Conservation (phyloP, 1,284 basidiomycete species). For the Rhodotorula sp. region DNA sequence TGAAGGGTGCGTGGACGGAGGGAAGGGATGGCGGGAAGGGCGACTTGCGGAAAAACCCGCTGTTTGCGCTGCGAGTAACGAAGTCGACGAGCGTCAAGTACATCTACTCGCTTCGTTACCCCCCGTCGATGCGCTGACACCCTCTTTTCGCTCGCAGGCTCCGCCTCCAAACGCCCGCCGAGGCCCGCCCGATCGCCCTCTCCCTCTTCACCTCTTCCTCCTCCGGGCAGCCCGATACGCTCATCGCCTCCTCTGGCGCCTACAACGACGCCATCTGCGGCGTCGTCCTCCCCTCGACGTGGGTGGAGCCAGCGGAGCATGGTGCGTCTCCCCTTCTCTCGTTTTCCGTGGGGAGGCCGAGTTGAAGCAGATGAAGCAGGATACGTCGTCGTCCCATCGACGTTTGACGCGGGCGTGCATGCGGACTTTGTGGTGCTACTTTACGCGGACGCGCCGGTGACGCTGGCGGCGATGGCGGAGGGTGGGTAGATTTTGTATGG, state of each 20-base stretch:
- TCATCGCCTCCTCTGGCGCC: constrained; percentile 69
- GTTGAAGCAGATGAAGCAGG: constrained; percentile 55
- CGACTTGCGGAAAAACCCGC: constrained; percentile 66
- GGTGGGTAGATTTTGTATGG: not conserved
- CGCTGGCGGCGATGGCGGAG: not conserved
- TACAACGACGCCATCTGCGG: constrained; percentile 63
- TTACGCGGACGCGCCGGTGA: constrained; percentile 52
- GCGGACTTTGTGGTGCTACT: constrained; percentile 65
- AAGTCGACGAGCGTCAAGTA: constrained; percentile 64
- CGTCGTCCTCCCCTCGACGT: not conserved
- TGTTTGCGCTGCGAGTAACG: constrained; percentile 64
- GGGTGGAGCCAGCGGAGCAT: constrained; percentile 58
- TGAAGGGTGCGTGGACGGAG: constrained; percentile 70
- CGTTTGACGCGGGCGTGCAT: constrained; percentile 64
- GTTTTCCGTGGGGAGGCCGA: constrained; percentile 33
- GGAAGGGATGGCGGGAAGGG: constrained; percentile 55
- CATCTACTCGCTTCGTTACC: constrained; percentile 41
- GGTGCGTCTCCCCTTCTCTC: constrained; percentile 58
- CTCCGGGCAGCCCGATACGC: constrained; percentile 52
- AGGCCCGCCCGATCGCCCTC: constrained; percentile 50
- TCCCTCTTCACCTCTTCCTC: constrained; percentile 50
- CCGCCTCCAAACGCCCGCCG: constrained; percentile 61
- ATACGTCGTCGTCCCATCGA: constrained; percentile 73
- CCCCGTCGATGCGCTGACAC: not conserved
- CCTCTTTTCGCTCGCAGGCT: constrained; percentile 54